Conservation (phyloP, 225 moss, liverwort and hornwort species). For the Polytrichum formosum region DNA sequence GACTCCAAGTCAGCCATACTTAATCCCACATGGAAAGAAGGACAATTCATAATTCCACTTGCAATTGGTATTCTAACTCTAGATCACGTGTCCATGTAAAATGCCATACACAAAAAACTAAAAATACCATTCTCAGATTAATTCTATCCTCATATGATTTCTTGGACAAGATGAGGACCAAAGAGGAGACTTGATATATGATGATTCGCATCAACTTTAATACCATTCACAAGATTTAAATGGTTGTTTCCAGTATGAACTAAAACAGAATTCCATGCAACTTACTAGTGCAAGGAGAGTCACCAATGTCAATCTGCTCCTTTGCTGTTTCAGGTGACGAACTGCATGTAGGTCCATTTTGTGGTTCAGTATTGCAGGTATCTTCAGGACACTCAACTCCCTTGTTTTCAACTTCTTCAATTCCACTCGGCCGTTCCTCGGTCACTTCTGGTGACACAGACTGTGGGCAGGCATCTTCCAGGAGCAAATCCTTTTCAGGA, state of each 20-base stretch:
- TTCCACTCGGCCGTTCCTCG: background rate
- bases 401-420: background rate
- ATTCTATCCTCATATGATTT: too few species aligned
- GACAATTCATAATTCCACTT: background rate
- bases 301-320: background rate
- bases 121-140: too few species aligned
- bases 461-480: background rate
- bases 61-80: background rate
- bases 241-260: too few species aligned
- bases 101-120: too few species aligned
- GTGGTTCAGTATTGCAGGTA: background rate
- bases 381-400: background rate
- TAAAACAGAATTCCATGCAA: too few species aligned
- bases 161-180: too few species aligned
- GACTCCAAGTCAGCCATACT: background rate
- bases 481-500: conserved; percentile 9
- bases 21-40: background rate
- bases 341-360: background rate
- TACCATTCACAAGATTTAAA: background rate
- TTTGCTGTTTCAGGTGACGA: background rate
- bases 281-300: background rate
- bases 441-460: background rate
- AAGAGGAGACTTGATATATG: too few species aligned
- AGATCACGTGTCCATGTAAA: background rate
- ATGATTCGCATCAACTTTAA: background rate